Evolutionary conservation across 768 basidiomycete species (phyloP), one percentile per base, ranked within the genome.

Genomic region (Sporobolomyces pararoseus): DNA sequence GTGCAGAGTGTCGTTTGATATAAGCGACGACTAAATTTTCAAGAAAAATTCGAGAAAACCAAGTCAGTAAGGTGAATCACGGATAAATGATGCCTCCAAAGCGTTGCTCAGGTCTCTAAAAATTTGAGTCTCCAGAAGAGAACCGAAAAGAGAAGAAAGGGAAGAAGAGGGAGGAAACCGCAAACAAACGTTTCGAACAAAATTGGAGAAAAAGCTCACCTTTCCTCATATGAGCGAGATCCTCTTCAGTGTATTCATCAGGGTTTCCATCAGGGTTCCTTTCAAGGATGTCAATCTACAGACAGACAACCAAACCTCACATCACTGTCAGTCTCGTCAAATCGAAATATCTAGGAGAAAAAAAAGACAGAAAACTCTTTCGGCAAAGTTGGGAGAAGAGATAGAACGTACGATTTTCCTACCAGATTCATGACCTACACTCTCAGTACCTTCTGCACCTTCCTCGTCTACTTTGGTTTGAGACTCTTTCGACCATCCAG

Each of bases 211-310:
- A 32, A 10, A 2, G 19, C 62, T 34, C 12, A 69, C 68, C 68
- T 47, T 61, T 73, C 32, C 79, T 75, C 78, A 80, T 80, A 65
- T 80, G 81, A n/a, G 76, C 76, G 35, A 79, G 73, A 57, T 81
- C 80, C 52, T 81, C 80, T 16, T 80, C 79, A 13, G 79, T 79
- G 67, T 80, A 81, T 69, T 79, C 77, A 39, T 75, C 70, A 7
- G 65, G 58, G 34, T 72, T 72, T 39, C 80, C 80, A 50, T 75
- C 47, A 13, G 81, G 80, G 72, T 81, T 81, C 19, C 78, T 72
- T 68, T 78, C 76, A 39, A 81, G 75, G 34, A 81, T 81, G 51
- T 80, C 78, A 12, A 61, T 70, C 68, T 70, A 58, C 16, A 17
- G 39, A 42, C 17, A 9, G 17, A 17, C 39, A 9, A 9, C 39